phyloP scores from a whole-genome alignment of 2,329 filamentous ascomycete species.

The Lanzia echinophila region DNA sequence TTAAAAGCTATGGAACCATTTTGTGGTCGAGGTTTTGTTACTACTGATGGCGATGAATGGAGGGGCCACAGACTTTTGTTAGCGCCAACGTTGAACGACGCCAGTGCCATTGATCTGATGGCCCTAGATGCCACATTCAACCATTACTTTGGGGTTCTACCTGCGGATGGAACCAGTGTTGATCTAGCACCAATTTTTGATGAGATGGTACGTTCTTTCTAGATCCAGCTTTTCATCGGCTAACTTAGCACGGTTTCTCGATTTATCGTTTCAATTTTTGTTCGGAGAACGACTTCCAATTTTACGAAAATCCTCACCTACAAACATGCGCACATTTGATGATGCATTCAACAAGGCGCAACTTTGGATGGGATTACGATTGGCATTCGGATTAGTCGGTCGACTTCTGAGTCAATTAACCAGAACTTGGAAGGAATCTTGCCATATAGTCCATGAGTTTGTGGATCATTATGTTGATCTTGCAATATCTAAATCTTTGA shows the following conservation, averaged over 20 bases:
- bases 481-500: no score
- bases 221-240: background rate
- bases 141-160: background rate
- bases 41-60: constrained; percentile 5
- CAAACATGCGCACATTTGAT: background rate
- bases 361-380: background rate
- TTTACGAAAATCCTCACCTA: background rate
- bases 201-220: background rate
- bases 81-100: background rate
- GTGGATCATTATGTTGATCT: background rate
- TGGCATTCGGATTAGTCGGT: background rate
- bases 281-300: background rate
- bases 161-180: background rate
- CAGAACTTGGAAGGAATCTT: background rate
- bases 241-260: background rate
- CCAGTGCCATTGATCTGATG: background rate
- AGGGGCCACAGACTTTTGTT: background rate
- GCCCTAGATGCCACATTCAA: background rate
- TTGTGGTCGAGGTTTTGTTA: constrained; percentile 4
- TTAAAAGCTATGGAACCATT: background rate
- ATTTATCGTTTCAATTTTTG: constrained; percentile 4
- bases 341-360: constrained; percentile 1
- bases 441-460: background rate
- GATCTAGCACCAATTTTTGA: background rate
- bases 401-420: background rate